Evolutionary conservation across 164 flowering plant genomes (phyloP).

Genomic region (Chimonanthus salicifolius): DNA sequence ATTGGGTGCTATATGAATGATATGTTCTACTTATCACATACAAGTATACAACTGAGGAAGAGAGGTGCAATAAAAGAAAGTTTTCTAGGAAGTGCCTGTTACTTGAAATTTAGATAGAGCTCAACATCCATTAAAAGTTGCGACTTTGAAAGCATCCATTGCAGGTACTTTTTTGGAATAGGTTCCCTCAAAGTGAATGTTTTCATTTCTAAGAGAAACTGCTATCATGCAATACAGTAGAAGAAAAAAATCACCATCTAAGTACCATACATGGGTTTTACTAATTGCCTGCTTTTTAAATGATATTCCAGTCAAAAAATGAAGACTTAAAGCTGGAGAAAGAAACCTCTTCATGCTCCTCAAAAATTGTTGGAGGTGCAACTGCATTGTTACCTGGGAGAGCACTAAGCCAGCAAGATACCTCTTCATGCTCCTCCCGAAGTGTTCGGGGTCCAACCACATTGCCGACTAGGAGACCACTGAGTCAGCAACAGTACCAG

Average conservation of each 20-base stretch:
- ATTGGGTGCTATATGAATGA: not conserved
- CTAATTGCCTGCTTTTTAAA: too few relatives aligned
- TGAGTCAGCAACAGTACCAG: not conserved
- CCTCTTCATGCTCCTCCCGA: not conserved
- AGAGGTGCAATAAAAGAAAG: not conserved
- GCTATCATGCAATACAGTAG: not conserved
- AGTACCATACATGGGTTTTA: not conserved
- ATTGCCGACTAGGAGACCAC: not conserved
- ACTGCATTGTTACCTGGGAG: not conserved
- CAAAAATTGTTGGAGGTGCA: not conserved
- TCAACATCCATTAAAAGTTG: not conserved
- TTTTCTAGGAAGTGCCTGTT: not conserved
- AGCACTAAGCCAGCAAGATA: not conserved
- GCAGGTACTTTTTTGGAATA: not conserved
- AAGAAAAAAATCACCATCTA: not conserved
- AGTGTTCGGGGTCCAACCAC: not conserved
- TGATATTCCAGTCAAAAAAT: not conserved
- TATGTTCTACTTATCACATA: not conserved
- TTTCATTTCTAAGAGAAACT: not conserved
- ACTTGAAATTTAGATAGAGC: not conserved
- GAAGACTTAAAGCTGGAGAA: not conserved
- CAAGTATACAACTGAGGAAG: not conserved
- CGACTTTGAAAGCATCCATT: not conserved
- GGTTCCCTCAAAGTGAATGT: not conserved
- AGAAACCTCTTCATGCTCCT: not conserved